Conservation (phyloP, 352 stramenopile species). For the Pythium graminicola region DNA sequence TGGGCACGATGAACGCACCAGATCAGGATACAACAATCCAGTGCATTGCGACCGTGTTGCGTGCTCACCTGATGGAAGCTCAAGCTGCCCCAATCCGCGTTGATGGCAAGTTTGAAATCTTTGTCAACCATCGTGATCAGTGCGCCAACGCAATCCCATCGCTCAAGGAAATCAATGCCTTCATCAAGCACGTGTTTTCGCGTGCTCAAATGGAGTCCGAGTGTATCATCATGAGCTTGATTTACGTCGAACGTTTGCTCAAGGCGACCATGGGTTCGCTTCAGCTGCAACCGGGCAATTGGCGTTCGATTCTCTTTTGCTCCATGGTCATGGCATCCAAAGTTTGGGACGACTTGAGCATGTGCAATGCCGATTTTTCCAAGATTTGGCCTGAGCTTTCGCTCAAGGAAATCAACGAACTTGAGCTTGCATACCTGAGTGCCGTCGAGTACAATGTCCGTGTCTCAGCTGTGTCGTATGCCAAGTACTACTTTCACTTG, state of each 20-base stretch:
- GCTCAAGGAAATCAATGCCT: slow-evolving; percentile 85
- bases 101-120: slow-evolving; percentile 61
- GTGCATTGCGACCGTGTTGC: slow-evolving; percentile 94
- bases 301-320: slow-evolving; percentile 92
- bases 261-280: slow-evolving; percentile 82
- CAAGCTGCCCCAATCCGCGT: slow-evolving; percentile 43
- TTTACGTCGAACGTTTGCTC: slow-evolving; percentile 96
- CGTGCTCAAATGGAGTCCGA: slow-evolving; percentile 91
- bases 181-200: slow-evolving; percentile 92
- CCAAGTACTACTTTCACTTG: slow-evolving; percentile 97
- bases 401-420: slow-evolving; percentile 92
- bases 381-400: slow-evolving; percentile 90
- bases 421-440: slow-evolving; percentile 91
- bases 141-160: slow-evolving; percentile 54
- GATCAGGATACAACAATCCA: slow-evolving; percentile 95
- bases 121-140: slow-evolving; percentile 51
- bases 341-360: slow-evolving; percentile 96
- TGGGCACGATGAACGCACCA: slow-evolving; percentile 92
- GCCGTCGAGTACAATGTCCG: slow-evolving; percentile 88
- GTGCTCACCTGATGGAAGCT: slow-evolving; percentile 92
- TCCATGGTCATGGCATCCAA: slow-evolving; percentile 96
- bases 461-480: slow-evolving; percentile 80
- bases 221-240: slow-evolving; percentile 97
- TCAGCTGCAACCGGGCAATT: slow-evolving; percentile 85
- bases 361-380: slow-evolving; percentile 97